Evolutionary conservation across 495 filamentous ascomycete genomes (phyloP), one percentile per base, ranked within the genome.

Genomic region (Neurospora sp.): DNA sequence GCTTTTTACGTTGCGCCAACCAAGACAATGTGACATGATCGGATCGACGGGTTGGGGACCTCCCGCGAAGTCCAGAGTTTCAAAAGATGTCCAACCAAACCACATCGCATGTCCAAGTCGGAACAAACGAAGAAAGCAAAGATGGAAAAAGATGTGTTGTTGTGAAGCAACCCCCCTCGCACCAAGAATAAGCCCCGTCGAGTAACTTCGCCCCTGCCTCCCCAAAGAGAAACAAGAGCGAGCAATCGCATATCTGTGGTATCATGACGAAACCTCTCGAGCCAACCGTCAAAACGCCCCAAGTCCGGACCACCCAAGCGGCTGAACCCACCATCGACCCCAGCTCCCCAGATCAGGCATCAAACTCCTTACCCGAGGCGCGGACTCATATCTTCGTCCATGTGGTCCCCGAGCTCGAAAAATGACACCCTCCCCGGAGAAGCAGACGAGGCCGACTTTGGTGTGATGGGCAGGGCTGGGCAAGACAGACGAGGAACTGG

Each of bases 151-250:
- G 42, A 70, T 31, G 37, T 45, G 40, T 40, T 71, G 61, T 72
- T 74, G 76, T 79, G 79, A 82, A 83, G 78, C 83, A 35, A 65
- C 53, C 79, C 92, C 90, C 92, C 94, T 97, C 94, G 94, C 92
- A 90, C 93, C 96, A 93, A 97, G 93, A 98, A 97, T 99, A 93
- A 97, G 96, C 96, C 96, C 96, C 96, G 97, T 99, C 94, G 93
- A 97, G 96, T 98, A 94, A 96, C 92, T 89, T 80, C 81, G 79
- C 77, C 74, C 88, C 89, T 9, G 53, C 27, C 27, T 65, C 53
- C 53, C 22, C 14, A 3, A 65, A 65, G 12, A 35, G 27, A 65
- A 16, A 77, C 75, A 73, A 76, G 80, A 82, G 74, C 75, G 79
- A 87, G 93, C 93, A 97, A 98, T 98, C 96, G 94, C 95, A 98